Evolutionary conservation across 2,329 filamentous ascomycete species (phyloP), one percentile per base, ranked within the genome.

Genomic region (Verticillium longisporum): DNA sequence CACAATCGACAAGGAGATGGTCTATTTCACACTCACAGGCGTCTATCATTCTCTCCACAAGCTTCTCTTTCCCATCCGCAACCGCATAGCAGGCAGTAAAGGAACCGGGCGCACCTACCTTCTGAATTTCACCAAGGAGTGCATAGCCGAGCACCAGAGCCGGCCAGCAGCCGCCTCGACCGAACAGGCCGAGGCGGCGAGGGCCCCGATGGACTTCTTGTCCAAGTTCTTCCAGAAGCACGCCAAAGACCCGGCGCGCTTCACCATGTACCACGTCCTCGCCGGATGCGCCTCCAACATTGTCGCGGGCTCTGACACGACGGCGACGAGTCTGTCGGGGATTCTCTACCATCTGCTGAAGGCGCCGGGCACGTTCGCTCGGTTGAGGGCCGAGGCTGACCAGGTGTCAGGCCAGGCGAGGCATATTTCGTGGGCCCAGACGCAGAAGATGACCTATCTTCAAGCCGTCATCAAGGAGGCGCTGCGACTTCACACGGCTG

Each of bases 381-480:
- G 75, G 2, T 71, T 88, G 0, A 78, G 79, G 21, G 64, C 64
- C 0, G 84, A 87, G 63, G 76, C 85, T 14, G 76, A 81, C 56
- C 55, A 66, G 0, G 69, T 68, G 1, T 61, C 65, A 0, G 3
- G 21, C 1, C 67, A 70, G 71, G 31, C 45, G 56, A 15, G 65
- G 62, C 10, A 65, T 0, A 56, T 64, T 37, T 61, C 59, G 14
- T 60, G 65, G 3, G 63, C 69, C 1, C 73, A 80, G 63, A 74
- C 70, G 31, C 72, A 64, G 34, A 68, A 66, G n/a, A 69, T 75
- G 31, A 72, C 71, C 14, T 80, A 83, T 66, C 75, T 85, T 2
- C 74, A 80, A 45, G 82, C 82, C 2, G 77, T 82, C 3, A 74
- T 86, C n/a, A 78, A 76, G 26, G 84, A 87, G 68, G 76, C 78